Percentiles rank a stretch among this genome's conserved stretches.
Evolutionary conservation across 352 stramenopile genomes (phyloP).

Genomic region (Phytopythium cucurbitacearum): DNA sequence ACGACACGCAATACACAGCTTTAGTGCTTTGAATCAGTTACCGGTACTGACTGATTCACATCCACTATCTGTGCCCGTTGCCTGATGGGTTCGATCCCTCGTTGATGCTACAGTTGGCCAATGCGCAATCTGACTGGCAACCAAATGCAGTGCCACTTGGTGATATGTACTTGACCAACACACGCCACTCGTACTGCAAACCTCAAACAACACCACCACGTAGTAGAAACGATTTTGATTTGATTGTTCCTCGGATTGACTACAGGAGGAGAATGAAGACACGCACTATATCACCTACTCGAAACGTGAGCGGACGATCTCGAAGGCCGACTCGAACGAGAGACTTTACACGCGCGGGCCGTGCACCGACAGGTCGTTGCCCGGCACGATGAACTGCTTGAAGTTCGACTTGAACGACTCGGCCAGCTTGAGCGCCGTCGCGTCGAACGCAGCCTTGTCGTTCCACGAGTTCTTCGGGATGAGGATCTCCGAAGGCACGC

Average conservation of each 20-base stretch:
- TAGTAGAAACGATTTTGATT: not conserved
- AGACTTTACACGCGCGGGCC: conserved; percentile 41
- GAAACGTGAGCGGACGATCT: no score
- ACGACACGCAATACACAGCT: no score
- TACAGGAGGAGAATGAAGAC: not conserved
- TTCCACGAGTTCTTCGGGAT: conserved; percentile 73
- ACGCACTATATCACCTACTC: not conserved
- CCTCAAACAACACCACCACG: no score
- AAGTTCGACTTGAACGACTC: conserved; percentile 82
- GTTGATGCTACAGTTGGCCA: no score
- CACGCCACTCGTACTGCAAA: no score
- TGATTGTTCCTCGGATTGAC: not conserved
- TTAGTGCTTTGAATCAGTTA: no score
- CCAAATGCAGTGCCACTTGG: no score
- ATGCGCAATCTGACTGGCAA: no score
- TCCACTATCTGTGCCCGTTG: no score
- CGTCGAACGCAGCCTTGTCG: conserved; percentile 77
- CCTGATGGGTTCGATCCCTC: no score
- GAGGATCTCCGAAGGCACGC: conserved; percentile 71
- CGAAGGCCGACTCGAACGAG: not conserved
- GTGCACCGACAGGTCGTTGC: conserved; percentile 67
- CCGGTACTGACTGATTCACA: no score
- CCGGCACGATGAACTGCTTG: conserved; percentile 78
- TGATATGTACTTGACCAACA: no score
- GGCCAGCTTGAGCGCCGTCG: conserved; percentile 70